Conservation (phyloP, 1,284 basidiomycete species). For the Fomitopsis betulina region DNA sequence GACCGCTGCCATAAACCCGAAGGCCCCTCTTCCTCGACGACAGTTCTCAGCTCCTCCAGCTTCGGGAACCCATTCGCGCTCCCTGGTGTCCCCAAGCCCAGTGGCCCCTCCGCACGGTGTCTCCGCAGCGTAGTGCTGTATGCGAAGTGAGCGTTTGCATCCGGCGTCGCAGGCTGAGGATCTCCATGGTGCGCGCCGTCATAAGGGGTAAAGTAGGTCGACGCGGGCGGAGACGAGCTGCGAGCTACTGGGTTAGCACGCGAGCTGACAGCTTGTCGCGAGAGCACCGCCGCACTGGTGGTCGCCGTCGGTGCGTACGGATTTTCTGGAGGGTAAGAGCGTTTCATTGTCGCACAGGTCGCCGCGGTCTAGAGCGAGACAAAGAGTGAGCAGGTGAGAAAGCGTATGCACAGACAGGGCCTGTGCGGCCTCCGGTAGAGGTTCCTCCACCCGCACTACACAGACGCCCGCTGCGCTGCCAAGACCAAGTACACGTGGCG, state of each 20-base stretch:
- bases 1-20: conserved; percentile 36
- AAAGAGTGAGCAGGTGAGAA: neutral
- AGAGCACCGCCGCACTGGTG: conserved; percentile 6
- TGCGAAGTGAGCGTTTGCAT: conserved; percentile 70
- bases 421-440: neutral
- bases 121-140: conserved; percentile 78
- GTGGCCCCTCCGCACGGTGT: conserved; percentile 46
- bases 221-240: conserved; percentile 65
- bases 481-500: neutral
- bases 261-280: conserved; percentile 6
- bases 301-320: conserved; percentile 3
- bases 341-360: conserved; percentile 3
- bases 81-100: conserved; percentile 32
- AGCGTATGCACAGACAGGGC: neutral
- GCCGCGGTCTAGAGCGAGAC: neutral
- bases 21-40: conserved; percentile 25
- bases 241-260: conserved; percentile 22
- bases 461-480: neutral
- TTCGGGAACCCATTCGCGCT: conserved; percentile 25
- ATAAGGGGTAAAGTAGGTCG: conserved; percentile 65
- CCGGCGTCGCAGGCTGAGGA: conserved; percentile 47
- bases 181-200: conserved; percentile 43
- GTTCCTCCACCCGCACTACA: neutral
- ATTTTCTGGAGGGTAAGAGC: conserved; percentile 5
- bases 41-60: conserved; percentile 22